Evolutionary conservation across 768 basidiomycete species (phyloP).

Genomic region (Hericium erinaceus): DNA sequence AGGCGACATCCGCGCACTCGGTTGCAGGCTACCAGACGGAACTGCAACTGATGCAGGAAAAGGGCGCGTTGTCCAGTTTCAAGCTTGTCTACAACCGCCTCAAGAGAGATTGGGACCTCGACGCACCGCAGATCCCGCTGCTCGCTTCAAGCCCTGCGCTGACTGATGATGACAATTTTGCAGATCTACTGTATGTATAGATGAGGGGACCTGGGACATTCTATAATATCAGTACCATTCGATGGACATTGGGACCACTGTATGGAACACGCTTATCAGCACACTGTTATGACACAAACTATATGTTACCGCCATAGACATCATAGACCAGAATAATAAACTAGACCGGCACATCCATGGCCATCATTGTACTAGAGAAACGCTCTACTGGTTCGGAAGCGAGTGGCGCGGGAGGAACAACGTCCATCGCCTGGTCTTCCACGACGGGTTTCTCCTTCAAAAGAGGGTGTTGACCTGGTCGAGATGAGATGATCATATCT

Average conservation of each 20-base stretch:
- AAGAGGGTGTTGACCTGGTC: constrained; percentile 47
- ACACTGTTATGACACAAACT: background rate
- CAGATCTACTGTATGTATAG: constrained; percentile 26
- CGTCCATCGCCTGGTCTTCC: constrained; percentile 20
- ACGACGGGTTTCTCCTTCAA: constrained; percentile 13
- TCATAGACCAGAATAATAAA: background rate
- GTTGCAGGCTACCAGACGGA: constrained; percentile 44
- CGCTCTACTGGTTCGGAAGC: constrained; percentile 22
- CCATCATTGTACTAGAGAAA: constrained; percentile 29
- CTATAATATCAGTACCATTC: background rate
- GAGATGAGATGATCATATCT: constrained; percentile 39
- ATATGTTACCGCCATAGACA: background rate
- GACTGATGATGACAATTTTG: constrained; percentile 22
- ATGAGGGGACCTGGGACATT: background rate
- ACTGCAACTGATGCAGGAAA: constrained; percentile 71
- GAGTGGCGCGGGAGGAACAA: constrained; percentile 20
- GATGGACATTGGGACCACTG: background rate
- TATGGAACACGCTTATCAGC: background rate
- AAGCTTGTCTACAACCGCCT: constrained; percentile 62
- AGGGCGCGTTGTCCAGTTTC: constrained; percentile 78
- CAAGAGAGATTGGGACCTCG: constrained; percentile 62
- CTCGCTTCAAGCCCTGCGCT: constrained; percentile 21
- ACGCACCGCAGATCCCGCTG: constrained; percentile 22
- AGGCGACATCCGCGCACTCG: constrained; percentile 29
- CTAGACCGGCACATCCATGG: constrained; percentile 25